A percentile compares a stretch with the other conserved stretches of the same genome.
Conservation (phyloP, 139 green algal genomes). For the Protoeuglena noctilucae region DNA sequence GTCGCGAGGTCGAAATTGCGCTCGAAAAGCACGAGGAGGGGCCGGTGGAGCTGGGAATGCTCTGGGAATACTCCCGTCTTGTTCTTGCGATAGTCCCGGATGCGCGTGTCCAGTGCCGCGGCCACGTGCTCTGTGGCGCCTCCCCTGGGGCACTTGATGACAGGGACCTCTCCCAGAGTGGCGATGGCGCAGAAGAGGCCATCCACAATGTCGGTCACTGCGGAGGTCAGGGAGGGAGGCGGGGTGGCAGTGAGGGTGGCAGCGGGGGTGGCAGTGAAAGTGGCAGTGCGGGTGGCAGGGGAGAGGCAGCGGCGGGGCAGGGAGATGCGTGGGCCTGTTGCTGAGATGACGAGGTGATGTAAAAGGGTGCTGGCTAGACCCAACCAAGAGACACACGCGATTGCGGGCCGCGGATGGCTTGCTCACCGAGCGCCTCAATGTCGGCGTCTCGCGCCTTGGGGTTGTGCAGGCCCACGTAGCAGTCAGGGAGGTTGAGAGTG, state of each 20-base stretch:
- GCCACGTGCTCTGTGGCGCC: conserved; percentile 89
- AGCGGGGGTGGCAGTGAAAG: too few species aligned
- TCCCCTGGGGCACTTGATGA: conserved; percentile 78
- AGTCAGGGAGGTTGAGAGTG: conserved; percentile 55
- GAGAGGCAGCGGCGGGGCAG: too few species aligned
- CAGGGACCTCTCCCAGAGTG: conserved; percentile 75
- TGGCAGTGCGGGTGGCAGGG: too few species aligned
- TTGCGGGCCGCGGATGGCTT: too few species aligned
- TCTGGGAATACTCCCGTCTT: conserved; percentile 63
- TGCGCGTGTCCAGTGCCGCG: conserved; percentile 39
- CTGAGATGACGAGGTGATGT: too few species aligned
- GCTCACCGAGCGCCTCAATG: conserved; percentile 54
- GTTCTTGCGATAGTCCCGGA: conserved; percentile 60
- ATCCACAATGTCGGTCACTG: conserved; percentile 62
- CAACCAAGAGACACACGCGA: too few species aligned
- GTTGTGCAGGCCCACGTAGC: conserved; percentile 85
- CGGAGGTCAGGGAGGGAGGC: conserved; percentile 15
- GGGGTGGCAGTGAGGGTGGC: neutral
- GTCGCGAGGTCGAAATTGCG: conserved; percentile 87
- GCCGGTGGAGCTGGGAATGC: conserved; percentile 41
- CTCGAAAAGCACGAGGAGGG: conserved; percentile 92
- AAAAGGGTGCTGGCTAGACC: too few species aligned
- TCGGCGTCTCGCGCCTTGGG: conserved; percentile 60
- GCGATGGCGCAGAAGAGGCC: conserved; percentile 78
- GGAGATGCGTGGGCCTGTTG: too few species aligned